Base-by-base conservation (phyloP, 2,329 filamentous ascomycete genomes). In the Aspergillus floridensis region DNA sequence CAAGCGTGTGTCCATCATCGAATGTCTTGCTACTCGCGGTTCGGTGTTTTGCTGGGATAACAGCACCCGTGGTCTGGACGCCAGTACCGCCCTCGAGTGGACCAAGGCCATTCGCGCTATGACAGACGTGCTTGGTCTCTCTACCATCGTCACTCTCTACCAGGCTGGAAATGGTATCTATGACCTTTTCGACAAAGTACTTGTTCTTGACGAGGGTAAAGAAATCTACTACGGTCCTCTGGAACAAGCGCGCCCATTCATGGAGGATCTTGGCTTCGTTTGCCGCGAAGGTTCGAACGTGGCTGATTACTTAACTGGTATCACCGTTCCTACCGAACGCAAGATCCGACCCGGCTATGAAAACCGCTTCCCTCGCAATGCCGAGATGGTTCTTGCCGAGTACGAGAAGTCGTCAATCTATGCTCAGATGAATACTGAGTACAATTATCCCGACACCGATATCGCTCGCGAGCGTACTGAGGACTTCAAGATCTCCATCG, bases 121-220 rank as follows among this genome's bases (percentile, higher is more conserved):
- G 81, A 88, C 87, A 0, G 85, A 89, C 61, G 80, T 86, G 1
- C 75, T 85, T 4, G 84, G 85, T 0, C 75, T 88, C 4, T 77
- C 85, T 0, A 82, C 85, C 0, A 84, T 88, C 50, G 84, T 88
- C 12, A 88, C 86, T 0, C 77, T 89, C 0, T 90, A 91, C 69
- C 88, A 90, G 68, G 88, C 88, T 3, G 86, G 86, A 5, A 88
- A 90, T 57, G 85, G 83, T 24, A 89, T 90, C 59, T 89, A 88
- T 69, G 78, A 88, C 26, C 79, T 87, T 0, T 90, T 90, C 68
- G 87, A 90, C 70, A 90, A 90, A 68, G 86, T 89, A 0, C 77
- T 90, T 0, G 82, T 90, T 8, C 79, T 90, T 3, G 86, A 90
- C 50, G 82, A 85, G 59, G 88, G 88, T 50, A 84, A 86, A 61